phyloP scores from a whole-genome alignment of 2,329 filamentous ascomycete species.

The Hymenoscyphus fraxineus region DNA sequence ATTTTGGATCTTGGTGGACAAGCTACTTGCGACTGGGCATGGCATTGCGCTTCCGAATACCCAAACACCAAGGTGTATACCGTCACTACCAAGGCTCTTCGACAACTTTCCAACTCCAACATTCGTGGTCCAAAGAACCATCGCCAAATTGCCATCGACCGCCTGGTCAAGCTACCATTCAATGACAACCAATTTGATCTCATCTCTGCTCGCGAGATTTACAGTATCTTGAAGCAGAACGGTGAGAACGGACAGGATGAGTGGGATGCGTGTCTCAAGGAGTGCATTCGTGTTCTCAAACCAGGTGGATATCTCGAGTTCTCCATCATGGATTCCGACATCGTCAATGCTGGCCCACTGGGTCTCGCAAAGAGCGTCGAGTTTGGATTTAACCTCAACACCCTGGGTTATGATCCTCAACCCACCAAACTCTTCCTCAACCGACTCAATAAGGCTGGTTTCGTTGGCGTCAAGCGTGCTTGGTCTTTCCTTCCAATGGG shows the following conservation, averaged over 20 bases:
- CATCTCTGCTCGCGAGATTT: conserved; percentile 82
- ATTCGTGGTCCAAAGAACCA: conserved; percentile 85
- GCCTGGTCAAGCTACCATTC: conserved; percentile 80
- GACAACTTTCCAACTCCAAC: conserved; percentile 68
- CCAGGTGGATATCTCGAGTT: conserved; percentile 93
- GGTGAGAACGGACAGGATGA: conserved; percentile 71
- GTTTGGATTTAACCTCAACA: conserved; percentile 86
- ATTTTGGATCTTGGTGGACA: conserved; percentile 87
- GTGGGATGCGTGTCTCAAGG: conserved; percentile 78
- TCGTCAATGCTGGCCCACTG: conserved; percentile 77
- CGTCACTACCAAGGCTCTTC: conserved; percentile 69
- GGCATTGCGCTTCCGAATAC: conserved; percentile 85
- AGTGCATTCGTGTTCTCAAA: conserved; percentile 85
- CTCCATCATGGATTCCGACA: conserved; percentile 81
- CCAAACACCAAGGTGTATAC: conserved; percentile 85
- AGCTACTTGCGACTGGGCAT: conserved; percentile 87
- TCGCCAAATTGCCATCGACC: conserved; percentile 72
- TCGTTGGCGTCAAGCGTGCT: conserved; percentile 73
- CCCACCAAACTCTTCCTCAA: conserved; percentile 78
- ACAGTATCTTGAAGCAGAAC: conserved; percentile 74
- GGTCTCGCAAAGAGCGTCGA: conserved; percentile 83
- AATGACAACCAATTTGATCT: conserved; percentile 83
- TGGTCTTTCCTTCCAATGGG: conserved; percentile 91
- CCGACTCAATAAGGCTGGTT: conserved; percentile 71
- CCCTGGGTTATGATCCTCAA: conserved; percentile 80